These are phyloP conservation scores for Parsonsia alboflavescens DNA, from an alignment of 257 asterid genomes.

Conservation along the genomic window DNA sequence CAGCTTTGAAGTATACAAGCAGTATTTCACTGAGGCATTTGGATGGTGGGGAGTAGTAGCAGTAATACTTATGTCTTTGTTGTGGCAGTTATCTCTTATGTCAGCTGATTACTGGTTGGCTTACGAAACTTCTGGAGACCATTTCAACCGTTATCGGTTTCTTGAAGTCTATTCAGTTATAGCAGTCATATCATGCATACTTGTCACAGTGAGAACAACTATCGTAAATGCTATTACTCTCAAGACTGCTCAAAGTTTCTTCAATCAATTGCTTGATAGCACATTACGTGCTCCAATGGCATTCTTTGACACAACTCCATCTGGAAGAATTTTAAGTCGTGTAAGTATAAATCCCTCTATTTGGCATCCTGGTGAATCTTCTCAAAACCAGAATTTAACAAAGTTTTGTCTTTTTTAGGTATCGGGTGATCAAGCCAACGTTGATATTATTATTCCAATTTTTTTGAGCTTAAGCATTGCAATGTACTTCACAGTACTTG, in stretches of 20 bases:
- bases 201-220: conserved; percentile 31
- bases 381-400: not conserved
- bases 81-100: conserved; percentile 47
- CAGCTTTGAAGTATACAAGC: conserved; percentile 40
- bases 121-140: conserved; percentile 50
- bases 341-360: conserved; percentile 29
- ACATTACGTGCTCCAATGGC: conserved; percentile 80
- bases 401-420: conserved; percentile 34
- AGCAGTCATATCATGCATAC: conserved; percentile 29
- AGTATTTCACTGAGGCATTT: conserved; percentile 51
- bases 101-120: conserved; percentile 72
- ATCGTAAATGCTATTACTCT: conserved; percentile 40
- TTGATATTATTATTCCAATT: conserved; percentile 49
- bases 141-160: conserved; percentile 40
- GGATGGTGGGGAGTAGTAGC: conserved; percentile 70
- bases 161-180: conserved; percentile 35
- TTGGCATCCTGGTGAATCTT: not conserved
- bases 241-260: conserved; percentile 49
- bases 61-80: conserved; percentile 28
- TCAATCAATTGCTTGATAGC: conserved; percentile 42
- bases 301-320: conserved; percentile 86
- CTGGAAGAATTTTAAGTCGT: conserved; percentile 70
- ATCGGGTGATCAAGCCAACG: conserved; percentile 53
- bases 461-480: conserved; percentile 31
- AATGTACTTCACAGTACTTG: conserved; percentile 36